Evolutionary conservation across 2,329 filamentous ascomycete species (phyloP), one percentile per base, ranked within the genome.

Genomic region (Nigrospora sphaerica): DNA sequence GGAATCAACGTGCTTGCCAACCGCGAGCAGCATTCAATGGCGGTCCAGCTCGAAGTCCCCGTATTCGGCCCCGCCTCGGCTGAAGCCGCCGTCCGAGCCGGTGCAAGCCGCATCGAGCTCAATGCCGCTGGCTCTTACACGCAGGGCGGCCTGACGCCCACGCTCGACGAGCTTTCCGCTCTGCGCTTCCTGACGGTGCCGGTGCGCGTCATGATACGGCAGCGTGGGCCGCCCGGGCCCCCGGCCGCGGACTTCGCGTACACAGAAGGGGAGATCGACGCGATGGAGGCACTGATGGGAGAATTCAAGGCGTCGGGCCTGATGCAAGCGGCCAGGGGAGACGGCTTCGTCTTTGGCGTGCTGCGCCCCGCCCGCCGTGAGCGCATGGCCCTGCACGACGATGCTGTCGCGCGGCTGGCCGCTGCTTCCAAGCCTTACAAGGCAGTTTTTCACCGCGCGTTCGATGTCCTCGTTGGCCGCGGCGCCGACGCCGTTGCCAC

Each of bases 321-420:
- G 4, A 55, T 80, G 44, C 54, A 65, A 23, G 51, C 60, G 0
- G 51, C 54, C 2, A 63, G 65, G 13, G 75, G 74, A 4, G 78
- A 81, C 50, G 75, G 75, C 1, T 81, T 81, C 52, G 77, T 81
- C 9, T 78, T 81, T 52, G 77, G 77, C 5, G 60, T 75, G 2
- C 50, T 80, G 12, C 3, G 18, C 1, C 13, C n/a, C 14, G 49
- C 19, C n/a, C 37, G 17, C 32, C 13, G 36, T 17, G 23, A 36
- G 17, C 23, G 33, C 12, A 39, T 65, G 32, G 50, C 40, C 14
- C 49, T 79, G n/a, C 70, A 80, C 51, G 51, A 54, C 7, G 52
- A 57, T n/a, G 54, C 63, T 39, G 75, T 71, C 54, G 44, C 32
- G 3, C 51, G 53, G 44, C 68, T 81, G 4, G 62, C 77, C 1